Evolutionary conservation across 2,329 filamentous ascomycete species (phyloP).

Genomic region (Canariomyces notabilis): DNA sequence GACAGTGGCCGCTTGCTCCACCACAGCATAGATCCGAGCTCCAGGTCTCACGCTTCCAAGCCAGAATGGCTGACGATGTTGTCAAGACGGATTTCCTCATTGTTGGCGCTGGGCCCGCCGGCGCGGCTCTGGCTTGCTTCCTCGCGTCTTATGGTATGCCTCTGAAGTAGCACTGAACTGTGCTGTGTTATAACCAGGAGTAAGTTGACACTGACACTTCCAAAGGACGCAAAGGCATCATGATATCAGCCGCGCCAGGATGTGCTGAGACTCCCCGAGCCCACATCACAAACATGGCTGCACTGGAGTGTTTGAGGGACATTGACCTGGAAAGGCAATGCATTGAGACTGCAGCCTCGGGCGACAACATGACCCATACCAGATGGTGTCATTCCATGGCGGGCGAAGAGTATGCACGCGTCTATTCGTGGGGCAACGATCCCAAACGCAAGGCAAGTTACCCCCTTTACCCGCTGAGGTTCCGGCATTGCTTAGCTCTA

Average conservation of each 20-base stretch:
- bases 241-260: conserved; percentile 43
- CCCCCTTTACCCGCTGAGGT: background rate
- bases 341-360: conserved; percentile 31
- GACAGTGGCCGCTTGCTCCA: background rate
- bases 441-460: conserved; percentile 5
- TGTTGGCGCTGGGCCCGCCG: conserved; percentile 49
- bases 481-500: background rate
- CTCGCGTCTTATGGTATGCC: conserved; percentile 40
- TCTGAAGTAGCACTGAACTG: background rate
- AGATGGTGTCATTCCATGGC: conserved; percentile 47
- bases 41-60: background rate
- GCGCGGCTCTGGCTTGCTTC: conserved; percentile 49
- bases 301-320: conserved; percentile 48
- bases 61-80: conserved; percentile 10
- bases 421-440: conserved; percentile 42
- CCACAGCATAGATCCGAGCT: background rate
- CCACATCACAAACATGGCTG: conserved; percentile 55
- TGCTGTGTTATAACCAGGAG: background rate
- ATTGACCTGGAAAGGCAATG: conserved; percentile 42
- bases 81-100: conserved; percentile 43
- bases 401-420: conserved; percentile 44
- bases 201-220: background rate
- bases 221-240: conserved; percentile 45
- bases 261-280: conserved; percentile 53
- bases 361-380: conserved; percentile 42